Conservation (phyloP, 2,329 filamentous ascomycete genomes). For the Paraphaeosphaeria sporulosa region DNA sequence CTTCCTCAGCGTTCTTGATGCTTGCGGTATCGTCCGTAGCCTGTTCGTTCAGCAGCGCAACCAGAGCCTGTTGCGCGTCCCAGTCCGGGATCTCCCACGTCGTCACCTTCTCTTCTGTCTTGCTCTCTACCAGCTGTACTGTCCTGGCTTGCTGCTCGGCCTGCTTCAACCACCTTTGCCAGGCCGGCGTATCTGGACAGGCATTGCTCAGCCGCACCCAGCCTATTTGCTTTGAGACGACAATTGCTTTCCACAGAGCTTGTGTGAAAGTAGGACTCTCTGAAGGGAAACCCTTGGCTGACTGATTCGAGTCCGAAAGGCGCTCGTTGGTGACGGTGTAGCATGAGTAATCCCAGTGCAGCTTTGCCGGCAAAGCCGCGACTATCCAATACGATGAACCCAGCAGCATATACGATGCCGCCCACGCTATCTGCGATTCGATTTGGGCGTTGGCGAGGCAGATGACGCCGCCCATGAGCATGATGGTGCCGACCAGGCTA, state of each 20-base stretch:
- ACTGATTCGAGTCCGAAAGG: slow-evolving; percentile 44
- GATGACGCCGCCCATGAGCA: slow-evolving; percentile 63
- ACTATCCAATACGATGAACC: slow-evolving; percentile 61
- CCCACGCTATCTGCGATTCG: slow-evolving; percentile 58
- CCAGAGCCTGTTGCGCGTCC: slow-evolving; percentile 39
- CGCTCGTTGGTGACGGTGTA: slow-evolving; percentile 52
- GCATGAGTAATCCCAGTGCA: slow-evolving; percentile 58
- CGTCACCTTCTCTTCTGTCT: slow-evolving; percentile 20
- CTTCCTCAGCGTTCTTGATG: slow-evolving; percentile 26
- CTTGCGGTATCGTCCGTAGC: slow-evolving; percentile 26
- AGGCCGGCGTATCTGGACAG: slow-evolving; percentile 52
- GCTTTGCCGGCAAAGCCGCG: slow-evolving; percentile 55
- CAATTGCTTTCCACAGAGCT: slow-evolving; percentile 59
- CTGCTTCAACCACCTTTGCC: slow-evolving; percentile 52
- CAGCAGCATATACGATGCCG: slow-evolving; percentile 58
- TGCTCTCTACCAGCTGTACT: slow-evolving; percentile 19
- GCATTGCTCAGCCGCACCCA: slow-evolving; percentile 54
- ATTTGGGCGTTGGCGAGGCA: slow-evolving; percentile 59
- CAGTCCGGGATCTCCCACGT: slow-evolving; percentile 46
- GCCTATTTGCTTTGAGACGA: slow-evolving; percentile 52
- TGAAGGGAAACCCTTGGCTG: slow-evolving; percentile 42
- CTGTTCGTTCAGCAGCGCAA: slow-evolving; percentile 29
- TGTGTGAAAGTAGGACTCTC: slow-evolving; percentile 53
- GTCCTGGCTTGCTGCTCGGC: slow-evolving; percentile 37
- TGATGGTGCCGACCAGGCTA: slow-evolving; percentile 58